phyloP scores from a whole-genome alignment of 23 red algal genomes.

The Cyanidiococcus yangmingshanensis region DNA sequence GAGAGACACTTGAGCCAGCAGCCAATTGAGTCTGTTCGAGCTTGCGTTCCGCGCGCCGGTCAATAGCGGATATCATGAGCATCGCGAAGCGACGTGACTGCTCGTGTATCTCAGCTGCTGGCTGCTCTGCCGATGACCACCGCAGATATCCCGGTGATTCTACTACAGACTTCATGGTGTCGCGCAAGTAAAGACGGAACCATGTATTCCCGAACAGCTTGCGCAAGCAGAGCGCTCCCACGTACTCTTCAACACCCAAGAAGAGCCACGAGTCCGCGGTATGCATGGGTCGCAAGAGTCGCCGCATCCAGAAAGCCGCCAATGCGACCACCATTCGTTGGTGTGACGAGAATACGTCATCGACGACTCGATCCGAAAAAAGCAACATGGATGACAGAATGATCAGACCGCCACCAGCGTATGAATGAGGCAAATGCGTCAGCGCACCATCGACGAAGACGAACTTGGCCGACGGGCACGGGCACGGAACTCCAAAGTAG shows the following conservation, averaged over 20 bases:
- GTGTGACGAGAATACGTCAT: constrained; percentile 53
- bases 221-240: constrained; percentile 40
- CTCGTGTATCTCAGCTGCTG: constrained; percentile 18
- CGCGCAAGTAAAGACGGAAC: constrained; percentile 48
- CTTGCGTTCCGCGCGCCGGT: constrained; percentile 42
- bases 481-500: constrained; percentile 56
- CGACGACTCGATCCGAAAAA: constrained; percentile 43
- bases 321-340: constrained; percentile 40
- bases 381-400: constrained; percentile 43
- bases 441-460: constrained; percentile 44
- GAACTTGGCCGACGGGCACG: constrained; percentile 51
- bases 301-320: constrained; percentile 38
- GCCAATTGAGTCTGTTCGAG: constrained; percentile 27
- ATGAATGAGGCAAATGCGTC: background rate
- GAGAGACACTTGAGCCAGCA: background rate
- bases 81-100: constrained; percentile 28
- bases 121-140: constrained; percentile 30
- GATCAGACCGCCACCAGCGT: constrained; percentile 48
- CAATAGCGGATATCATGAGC: constrained; percentile 52
- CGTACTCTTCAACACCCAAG: constrained; percentile 44
- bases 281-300: constrained; percentile 39
- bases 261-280: constrained; percentile 64
- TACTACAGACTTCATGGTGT: constrained; percentile 36
- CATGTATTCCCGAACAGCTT: constrained; percentile 69
- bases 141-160: background rate